These are phyloP conservation scores for Phlyctochytrium arcticum DNA, from an alignment of 192 early-diverging fungal species.

Conservation along the genomic window DNA sequence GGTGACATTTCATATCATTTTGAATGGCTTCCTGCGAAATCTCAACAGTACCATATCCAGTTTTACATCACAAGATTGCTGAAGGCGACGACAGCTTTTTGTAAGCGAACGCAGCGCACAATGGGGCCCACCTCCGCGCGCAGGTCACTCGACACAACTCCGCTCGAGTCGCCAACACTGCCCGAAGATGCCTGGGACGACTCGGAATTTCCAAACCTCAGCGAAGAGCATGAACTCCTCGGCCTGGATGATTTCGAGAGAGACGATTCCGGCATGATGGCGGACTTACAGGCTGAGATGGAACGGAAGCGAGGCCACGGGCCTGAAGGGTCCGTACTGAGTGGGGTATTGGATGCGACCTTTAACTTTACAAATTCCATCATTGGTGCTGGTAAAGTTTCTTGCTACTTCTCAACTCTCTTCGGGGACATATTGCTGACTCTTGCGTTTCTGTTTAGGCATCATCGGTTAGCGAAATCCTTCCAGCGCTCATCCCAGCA, in stretches of 20 bases:
- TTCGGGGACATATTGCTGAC: no score
- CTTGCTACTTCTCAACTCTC: no score
- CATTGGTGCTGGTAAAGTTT: conserved; percentile 84
- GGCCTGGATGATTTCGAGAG: conserved; percentile 4
- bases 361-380: conserved; percentile 94
- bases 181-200: conserved; percentile 18
- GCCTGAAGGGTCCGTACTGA: neutral
- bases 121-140: neutral
- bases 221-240: conserved; percentile 25
- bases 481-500: no score
- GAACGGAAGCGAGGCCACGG: neutral
- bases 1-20: no score
- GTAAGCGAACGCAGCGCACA: neutral
- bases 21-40: no score
- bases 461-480: conserved; percentile 21
- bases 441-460: neutral
- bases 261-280: neutral
- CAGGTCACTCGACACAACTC: neutral
- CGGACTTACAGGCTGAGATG: neutral
- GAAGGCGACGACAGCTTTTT: no score
- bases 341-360: conserved; percentile 31
- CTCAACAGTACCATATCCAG: no score
- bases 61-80: no score
- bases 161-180: neutral
- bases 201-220: conserved; percentile 12